Conservation (phyloP, 176 grass and related monocot species). For the Aegilops bicornis region DNA sequence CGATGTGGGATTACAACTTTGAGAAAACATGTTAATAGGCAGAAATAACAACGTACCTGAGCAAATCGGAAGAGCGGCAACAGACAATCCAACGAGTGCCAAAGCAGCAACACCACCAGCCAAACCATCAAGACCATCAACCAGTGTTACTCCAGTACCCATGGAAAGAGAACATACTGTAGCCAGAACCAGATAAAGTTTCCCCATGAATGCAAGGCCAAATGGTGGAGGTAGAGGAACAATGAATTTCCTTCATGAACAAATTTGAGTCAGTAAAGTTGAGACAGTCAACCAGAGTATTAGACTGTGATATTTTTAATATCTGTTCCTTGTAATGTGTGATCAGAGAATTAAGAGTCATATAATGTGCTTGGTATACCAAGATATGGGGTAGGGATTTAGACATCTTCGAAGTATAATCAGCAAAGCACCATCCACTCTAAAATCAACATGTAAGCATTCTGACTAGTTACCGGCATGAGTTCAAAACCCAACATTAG, state of each 20-base stretch:
- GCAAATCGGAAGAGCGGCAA: constrained; percentile 67
- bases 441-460: background rate
- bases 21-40: constrained; percentile 3
- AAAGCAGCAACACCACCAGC: constrained; percentile 83
- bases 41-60: constrained; percentile 32
- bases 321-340: background rate
- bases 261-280: constrained; percentile 33
- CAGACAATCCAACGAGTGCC: constrained; percentile 75
- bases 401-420: background rate
- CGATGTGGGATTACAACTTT: background rate
- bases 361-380: background rate
- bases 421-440: background rate
- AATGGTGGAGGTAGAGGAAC: constrained; percentile 78
- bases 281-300: background rate
- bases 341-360: background rate
- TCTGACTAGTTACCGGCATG: background rate
- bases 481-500: background rate
- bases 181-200: constrained; percentile 67
- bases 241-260: constrained; percentile 82
- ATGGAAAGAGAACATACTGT: constrained; percentile 61
- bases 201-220: constrained; percentile 76
- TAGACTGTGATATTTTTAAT: background rate
- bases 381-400: background rate
- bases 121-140: constrained; percentile 89
- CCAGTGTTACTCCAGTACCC: constrained; percentile 65